Base-by-base conservation (phyloP, 1,139 yeast genomes). In the Geotrichum carabidarum region DNA sequence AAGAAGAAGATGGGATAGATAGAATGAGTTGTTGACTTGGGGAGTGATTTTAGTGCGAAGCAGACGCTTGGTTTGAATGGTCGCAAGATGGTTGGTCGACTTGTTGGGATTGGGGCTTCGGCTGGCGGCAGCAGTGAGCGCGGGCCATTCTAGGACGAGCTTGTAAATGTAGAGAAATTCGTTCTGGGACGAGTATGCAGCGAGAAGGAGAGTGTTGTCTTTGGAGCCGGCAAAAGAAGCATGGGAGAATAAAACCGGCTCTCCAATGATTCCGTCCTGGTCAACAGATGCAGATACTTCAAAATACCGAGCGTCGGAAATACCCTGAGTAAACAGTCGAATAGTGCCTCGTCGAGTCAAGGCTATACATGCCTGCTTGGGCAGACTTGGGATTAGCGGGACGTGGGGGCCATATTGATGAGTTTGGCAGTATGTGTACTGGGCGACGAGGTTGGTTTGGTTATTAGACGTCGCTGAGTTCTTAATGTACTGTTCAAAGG, bases 291-390 rank as follows among this genome's bases (percentile, higher is more conserved):
- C 60, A 34, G 63, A 59, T 2, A 65, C 61, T 57, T 70, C 71
- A 37, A 62, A 60, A 53, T 67, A 70, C 34, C 66, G 59, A 4
- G 61, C 50, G 47, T 67, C 69, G 1, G 64, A 48, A 18, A 59
- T 65, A 9, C 59, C 54, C 49, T 71, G 73, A 1, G 66, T 64
- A 12, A 69, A 59, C 36, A 71, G 54, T 17, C 79, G 71, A 38
- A 86, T 65, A 50, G 75, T 74, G 1, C 95, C 95, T 61, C 83
- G 80, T 55, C 77, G 75, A 45, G 94, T 75, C 36, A 88, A 71
- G 0, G 82, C 82, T 36, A 86, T 69, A 63, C 90, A 83, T 1
- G 93, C 94, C 61, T 86, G 87, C 61, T 84, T 85, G 5, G 84
- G 77, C 5, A 78, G 69, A 14, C 38, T 44, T 27, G 55, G 37